Evolutionary conservation across 2,329 filamentous ascomycete species (phyloP).

Genomic region (Trichoderma arundinaceum): DNA sequence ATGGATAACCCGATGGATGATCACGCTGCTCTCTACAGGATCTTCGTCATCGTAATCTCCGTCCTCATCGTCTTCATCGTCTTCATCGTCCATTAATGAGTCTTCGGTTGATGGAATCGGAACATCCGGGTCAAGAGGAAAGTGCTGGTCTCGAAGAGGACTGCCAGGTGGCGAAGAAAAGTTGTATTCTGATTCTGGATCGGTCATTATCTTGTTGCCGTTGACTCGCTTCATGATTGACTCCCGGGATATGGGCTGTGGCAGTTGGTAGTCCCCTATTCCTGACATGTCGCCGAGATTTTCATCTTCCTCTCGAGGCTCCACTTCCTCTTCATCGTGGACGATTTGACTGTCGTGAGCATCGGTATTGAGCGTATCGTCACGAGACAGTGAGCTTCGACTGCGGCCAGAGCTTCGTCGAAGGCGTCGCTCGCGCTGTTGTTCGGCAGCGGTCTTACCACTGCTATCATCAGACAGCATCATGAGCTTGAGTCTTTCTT

Average conservation of each 20-base stretch:
- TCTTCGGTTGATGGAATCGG: slow-evolving; percentile 88
- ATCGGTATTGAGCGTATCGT: slow-evolving; percentile 16
- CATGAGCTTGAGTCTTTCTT: slow-evolving; percentile 87
- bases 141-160: slow-evolving; percentile 60
- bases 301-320: slow-evolving; percentile 60
- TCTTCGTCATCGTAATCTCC: slow-evolving; percentile 54
- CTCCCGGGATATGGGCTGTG: slow-evolving; percentile 85
- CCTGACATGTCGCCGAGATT: slow-evolving; percentile 64
- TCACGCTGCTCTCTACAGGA: slow-evolving; percentile 60
- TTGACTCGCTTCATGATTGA: slow-evolving; percentile 91
- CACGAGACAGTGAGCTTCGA: slow-evolving; percentile 30
- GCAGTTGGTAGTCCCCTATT: slow-evolving; percentile 68
- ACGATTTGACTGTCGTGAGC: slow-evolving; percentile 42
- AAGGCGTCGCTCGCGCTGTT: slow-evolving; percentile 72
- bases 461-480: slow-evolving; percentile 74
- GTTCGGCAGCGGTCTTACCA: slow-evolving; percentile 64
- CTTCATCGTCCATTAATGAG: slow-evolving; percentile 61
- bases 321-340: slow-evolving; percentile 64
- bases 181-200: slow-evolving; percentile 66
- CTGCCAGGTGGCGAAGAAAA: slow-evolving; percentile 67
- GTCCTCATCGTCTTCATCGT: slow-evolving; percentile 45
- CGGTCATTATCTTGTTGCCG: slow-evolving; percentile 58
- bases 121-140: slow-evolving; percentile 81
- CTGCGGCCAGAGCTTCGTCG: slow-evolving; percentile 61
- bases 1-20: slow-evolving; percentile 70